Evolutionary conservation across 257 asterid genomes (phyloP), one percentile per base, ranked within the genome.

Genomic region (Thymus mandschuricus): DNA sequence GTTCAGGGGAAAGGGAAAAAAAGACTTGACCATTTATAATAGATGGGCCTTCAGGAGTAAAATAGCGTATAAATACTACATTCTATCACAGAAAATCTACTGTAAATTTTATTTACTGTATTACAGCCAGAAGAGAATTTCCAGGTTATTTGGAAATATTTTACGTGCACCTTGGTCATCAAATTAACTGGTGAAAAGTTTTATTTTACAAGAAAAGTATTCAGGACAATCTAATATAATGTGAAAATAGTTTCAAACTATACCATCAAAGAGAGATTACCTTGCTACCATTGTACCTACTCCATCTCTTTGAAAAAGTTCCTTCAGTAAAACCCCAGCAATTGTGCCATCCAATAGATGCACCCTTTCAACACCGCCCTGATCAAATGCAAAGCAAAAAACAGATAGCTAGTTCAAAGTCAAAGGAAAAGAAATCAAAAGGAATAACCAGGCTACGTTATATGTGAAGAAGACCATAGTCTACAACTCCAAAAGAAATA

Each of bases 251-350:
- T 31, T 34, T 65, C 9, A 31, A 3, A 21, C 48, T 29, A 45
- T 28, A 72, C 66, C 61, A 67, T 44, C 30, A 69, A 68, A 72
- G 71, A 35, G 21, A 21, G 58, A 56, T 62, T 87, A 95, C 99
- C 98, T 95, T 52, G 98, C 93, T 55, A 95, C 95, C 99, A 95
- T 95, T 1, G 99, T 95, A 63, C 98, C 98, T 4, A 89, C 96
- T 75, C 97, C 97, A 68, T 89, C 97, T 84, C 98, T 91, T 85
- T 89, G 98, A 77, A 87, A 93, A 87, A 93, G 77, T 69, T 93
- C 98, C 82, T 89, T 89, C 43, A 93, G 79, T 74, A 93, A 52
- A 78, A 93, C 97, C 61, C 98, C 98, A 75, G 91, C 96, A 73
- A 81, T 80, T 70, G 96, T 93, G 64, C 98, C 98, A 89, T 94